Conservation (phyloP, 257 asterid species). For the Solanum megistacrolobum region DNA sequence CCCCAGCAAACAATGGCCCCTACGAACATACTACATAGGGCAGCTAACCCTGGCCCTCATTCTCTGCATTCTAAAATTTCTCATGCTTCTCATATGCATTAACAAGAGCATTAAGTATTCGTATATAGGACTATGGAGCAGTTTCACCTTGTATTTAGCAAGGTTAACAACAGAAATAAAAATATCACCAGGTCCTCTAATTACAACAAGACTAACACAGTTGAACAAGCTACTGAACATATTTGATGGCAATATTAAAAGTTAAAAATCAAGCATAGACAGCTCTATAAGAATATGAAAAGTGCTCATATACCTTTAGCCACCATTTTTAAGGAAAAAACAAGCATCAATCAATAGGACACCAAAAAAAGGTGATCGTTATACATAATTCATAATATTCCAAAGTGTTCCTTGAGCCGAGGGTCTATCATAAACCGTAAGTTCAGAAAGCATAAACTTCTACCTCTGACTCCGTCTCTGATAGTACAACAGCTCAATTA, state of each 20-base stretch:
- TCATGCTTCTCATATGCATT: neutral
- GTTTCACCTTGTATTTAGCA: neutral
- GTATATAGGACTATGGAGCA: neutral
- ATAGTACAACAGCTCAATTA: neutral
- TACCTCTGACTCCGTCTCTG: neutral
- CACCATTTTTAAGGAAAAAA: neutral
- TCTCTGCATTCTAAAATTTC: neutral
- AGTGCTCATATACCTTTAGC: neutral
- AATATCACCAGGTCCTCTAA: neutral
- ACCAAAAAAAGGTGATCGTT: neutral
- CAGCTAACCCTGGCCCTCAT: neutral
- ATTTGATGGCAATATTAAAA: neutral
- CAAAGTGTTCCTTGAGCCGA: neutral
- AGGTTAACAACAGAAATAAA: neutral
- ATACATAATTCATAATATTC: neutral
- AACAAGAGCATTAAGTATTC: neutral
- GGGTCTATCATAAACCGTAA: neutral
- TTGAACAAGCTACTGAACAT: neutral
- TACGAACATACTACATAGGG: neutral
- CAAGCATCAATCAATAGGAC: neutral
- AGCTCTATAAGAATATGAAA: neutral
- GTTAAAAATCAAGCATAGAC: neutral
- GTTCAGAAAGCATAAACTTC: neutral
- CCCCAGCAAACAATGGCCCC: neutral
- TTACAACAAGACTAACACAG: neutral